Evolutionary conservation across 257 asterid genomes (phyloP).

Genomic region (Nicotiana benthamiana): DNA sequence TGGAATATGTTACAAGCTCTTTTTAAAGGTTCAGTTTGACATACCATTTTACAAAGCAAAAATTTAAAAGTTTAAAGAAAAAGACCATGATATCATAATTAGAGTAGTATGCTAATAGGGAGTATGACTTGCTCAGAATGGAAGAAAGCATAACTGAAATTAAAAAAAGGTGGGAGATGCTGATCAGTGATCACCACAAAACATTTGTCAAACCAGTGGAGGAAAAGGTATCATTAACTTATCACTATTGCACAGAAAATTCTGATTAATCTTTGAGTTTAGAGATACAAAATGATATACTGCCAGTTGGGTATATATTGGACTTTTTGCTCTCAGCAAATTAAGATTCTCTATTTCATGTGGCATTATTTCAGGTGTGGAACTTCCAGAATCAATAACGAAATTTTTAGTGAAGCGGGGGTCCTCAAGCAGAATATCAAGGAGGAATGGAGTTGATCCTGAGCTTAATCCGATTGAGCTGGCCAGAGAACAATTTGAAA

Average conservation of each 20-base stretch:
- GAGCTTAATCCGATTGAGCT: constrained; percentile 50
- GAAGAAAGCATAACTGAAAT: neutral
- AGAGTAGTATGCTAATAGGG: neutral
- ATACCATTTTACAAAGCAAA: neutral
- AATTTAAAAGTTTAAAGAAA: neutral
- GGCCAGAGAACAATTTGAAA: constrained; percentile 75
- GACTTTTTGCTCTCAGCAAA: neutral
- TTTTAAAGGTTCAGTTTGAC: neutral
- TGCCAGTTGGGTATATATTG: neutral
- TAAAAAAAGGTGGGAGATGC: neutral
- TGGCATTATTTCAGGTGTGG: constrained; percentile 41
- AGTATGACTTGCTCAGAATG: neutral
- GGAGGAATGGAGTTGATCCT: constrained; percentile 10
- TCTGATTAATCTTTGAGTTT: neutral
- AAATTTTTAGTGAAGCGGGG: constrained; percentile 40
- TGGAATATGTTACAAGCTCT: neutral
- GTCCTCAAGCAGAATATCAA: constrained; percentile 23
- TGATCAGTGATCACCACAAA: neutral
- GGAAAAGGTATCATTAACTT: neutral
- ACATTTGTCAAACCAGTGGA: neutral
- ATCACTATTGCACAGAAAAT: neutral
- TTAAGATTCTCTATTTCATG: neutral
- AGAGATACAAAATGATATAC: neutral
- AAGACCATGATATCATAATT: neutral
- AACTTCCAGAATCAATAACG: constrained; percentile 60